Evolutionary conservation across 2,329 filamentous ascomycete species (phyloP).

Genomic region (Stagonosporopsis chrysanthemi): DNA sequence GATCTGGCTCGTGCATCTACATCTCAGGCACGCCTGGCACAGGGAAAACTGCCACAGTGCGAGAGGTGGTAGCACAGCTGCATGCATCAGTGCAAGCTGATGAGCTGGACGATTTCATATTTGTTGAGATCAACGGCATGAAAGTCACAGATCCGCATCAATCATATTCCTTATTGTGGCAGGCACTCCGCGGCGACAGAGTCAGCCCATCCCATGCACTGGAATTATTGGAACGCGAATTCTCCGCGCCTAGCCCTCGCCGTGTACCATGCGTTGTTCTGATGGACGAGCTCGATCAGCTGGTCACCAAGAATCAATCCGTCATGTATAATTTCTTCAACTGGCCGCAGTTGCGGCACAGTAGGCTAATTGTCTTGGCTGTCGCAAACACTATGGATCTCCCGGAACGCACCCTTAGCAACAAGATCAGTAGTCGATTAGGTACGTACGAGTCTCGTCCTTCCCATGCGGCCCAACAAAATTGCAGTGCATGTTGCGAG

Average conservation of each 20-base stretch:
- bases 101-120: slow-evolving; percentile 97
- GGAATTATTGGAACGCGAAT: slow-evolving; percentile 89
- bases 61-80: slow-evolving; percentile 88
- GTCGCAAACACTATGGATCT: slow-evolving; percentile 99
- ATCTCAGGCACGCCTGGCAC: slow-evolving; percentile 99
- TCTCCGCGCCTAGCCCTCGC: slow-evolving; percentile 87
- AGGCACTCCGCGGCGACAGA: slow-evolving; percentile 90
- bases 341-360: slow-evolving; percentile 92
- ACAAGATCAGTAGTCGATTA: slow-evolving; percentile 91
- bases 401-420: slow-evolving; percentile 92
- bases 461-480: slow-evolving; percentile 10
- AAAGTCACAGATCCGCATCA: slow-evolving; percentile 98
- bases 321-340: slow-evolving; percentile 99
- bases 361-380: slow-evolving; percentile 90
- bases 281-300: slow-evolving; percentile 98
- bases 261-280: slow-evolving; percentile 94
- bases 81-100: slow-evolving; percentile 88
- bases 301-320: slow-evolving; percentile 98
- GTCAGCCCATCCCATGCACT: slow-evolving; percentile 92
- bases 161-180: slow-evolving; percentile 93
- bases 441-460: slow-evolving; percentile 39
- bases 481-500: slow-evolving; percentile 13
- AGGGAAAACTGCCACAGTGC: slow-evolving; percentile 95
- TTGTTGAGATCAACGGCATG: slow-evolving; percentile 99
- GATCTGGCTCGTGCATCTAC: slow-evolving; percentile 95